These are phyloP conservation scores for Stachybotrys chartarum DNA, from an alignment of 2,329 filamentous ascomycete genomes.

Conservation along the genomic window DNA sequence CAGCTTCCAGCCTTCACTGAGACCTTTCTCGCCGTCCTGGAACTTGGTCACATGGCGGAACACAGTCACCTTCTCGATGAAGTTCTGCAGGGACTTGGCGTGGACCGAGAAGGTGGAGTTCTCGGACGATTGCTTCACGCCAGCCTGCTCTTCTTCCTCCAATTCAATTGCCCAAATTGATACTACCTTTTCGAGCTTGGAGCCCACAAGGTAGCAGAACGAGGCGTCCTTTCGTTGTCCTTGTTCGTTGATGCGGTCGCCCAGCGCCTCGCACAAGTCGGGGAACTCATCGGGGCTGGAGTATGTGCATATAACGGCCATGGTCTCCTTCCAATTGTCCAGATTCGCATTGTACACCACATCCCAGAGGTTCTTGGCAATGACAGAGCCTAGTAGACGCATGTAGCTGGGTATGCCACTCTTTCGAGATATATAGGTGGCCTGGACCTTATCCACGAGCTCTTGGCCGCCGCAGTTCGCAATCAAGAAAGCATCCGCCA, in stretches of 20 bases:
- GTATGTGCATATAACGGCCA: slow-evolving; percentile 94
- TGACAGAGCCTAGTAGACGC: slow-evolving; percentile 81
- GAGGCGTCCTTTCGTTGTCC: slow-evolving; percentile 80
- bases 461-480: slow-evolving; percentile 93
- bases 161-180: slow-evolving; percentile 89
- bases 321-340: slow-evolving; percentile 91
- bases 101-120: slow-evolving; percentile 90
- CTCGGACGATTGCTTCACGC: slow-evolving; percentile 58
- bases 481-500: slow-evolving; percentile 96
- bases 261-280: slow-evolving; percentile 89
- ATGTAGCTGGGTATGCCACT: slow-evolving; percentile 83
- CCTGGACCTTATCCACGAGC: slow-evolving; percentile 88
- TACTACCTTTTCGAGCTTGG: slow-evolving; percentile 95
- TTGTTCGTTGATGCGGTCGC: slow-evolving; percentile 80
- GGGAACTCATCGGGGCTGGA: slow-evolving; percentile 87
- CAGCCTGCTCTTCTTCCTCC: slow-evolving; percentile 71
- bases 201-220: slow-evolving; percentile 93
- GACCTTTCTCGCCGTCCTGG: slow-evolving; percentile 65
- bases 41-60: slow-evolving; percentile 95
- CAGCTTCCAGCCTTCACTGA: slow-evolving; percentile 81
- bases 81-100: slow-evolving; percentile 77
- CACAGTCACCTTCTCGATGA: slow-evolving; percentile 97
- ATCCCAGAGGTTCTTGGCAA: slow-evolving; percentile 96
- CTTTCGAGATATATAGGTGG: slow-evolving; percentile 81
- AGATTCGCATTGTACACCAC: slow-evolving; percentile 94